A percentile compares a stretch with the other conserved stretches of the same genome.
Conservation (phyloP, 2,329 filamentous ascomycete genomes). For the Gnomoniopsis smithogilvyi region DNA sequence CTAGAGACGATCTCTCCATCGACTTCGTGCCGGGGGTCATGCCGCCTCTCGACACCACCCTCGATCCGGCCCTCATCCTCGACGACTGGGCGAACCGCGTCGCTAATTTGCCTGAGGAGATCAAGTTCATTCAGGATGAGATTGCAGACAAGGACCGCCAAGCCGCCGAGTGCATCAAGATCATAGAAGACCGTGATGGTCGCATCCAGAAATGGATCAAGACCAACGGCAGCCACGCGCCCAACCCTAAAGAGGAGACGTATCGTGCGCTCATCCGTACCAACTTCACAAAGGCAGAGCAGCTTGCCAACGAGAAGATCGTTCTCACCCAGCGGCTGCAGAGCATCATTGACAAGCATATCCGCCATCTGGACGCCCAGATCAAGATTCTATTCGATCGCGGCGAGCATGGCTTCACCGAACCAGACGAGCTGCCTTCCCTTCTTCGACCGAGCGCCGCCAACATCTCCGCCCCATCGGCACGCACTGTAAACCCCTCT, state of each 20-base stretch:
- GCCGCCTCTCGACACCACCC: constrained; percentile 48
- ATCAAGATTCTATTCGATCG: constrained; percentile 61
- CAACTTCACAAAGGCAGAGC: constrained; percentile 65
- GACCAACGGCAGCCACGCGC: constrained; percentile 67
- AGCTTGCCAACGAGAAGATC: constrained; percentile 73
- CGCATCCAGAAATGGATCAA: constrained; percentile 82
- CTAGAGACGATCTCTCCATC: constrained; percentile 70
- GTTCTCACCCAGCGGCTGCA: constrained; percentile 64
- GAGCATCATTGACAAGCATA: constrained; percentile 59
- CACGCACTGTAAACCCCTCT: constrained; percentile 41
- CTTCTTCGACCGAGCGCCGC: constrained; percentile 56
- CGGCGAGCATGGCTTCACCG: constrained; percentile 57
- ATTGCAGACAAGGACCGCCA: constrained; percentile 75
- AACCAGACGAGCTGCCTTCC: constrained; percentile 62
- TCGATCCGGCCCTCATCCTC: constrained; percentile 66
- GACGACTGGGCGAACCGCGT: constrained; percentile 75
- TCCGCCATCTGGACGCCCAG: constrained; percentile 58
- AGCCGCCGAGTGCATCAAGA: constrained; percentile 64
- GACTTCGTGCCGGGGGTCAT: constrained; percentile 67
- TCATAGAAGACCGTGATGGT: constrained; percentile 68
- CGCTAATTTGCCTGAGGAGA: constrained; percentile 77
- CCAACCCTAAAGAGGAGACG: constrained; percentile 72
- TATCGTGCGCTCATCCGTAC: constrained; percentile 65
- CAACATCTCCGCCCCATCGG: constrained; percentile 41
- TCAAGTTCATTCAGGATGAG: constrained; percentile 80